Evolutionary conservation across 2,329 filamentous ascomycete genomes (phyloP).

Genomic region (Davidsoniella virescens): DNA sequence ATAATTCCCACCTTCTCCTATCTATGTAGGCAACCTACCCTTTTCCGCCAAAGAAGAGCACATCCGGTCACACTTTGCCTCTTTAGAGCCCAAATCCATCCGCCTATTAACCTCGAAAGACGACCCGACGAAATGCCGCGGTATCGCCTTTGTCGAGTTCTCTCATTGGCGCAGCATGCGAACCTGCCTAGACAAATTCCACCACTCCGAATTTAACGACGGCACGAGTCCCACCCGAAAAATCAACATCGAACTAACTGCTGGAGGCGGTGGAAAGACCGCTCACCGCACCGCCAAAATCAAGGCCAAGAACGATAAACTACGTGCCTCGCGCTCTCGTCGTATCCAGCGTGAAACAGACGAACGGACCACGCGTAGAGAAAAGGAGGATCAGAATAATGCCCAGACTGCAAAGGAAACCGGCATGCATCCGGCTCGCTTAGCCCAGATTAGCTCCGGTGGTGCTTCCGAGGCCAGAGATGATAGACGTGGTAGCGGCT

Average conservation of each 20-base stretch:
- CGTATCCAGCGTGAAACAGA: conserved; percentile 29
- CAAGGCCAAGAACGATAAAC: conserved; percentile 67
- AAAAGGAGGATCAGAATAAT: conserved; percentile 18
- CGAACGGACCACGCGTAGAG: conserved; percentile 26
- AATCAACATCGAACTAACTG: conserved; percentile 88
- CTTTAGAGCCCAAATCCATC: conserved; percentile 52
- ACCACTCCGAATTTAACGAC: conserved; percentile 63
- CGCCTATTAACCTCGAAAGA: conserved; percentile 57
- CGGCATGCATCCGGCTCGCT: conserved; percentile 36
- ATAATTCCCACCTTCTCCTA: conserved; percentile 18
- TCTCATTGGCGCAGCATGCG: conserved; percentile 76
- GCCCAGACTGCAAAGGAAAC: conserved; percentile 16
- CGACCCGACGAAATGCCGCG: conserved; percentile 47
- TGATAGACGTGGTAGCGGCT: conserved; percentile 4
- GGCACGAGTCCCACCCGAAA: conserved; percentile 41
- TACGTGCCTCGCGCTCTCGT: conserved; percentile 47
- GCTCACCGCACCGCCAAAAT: conserved; percentile 60
- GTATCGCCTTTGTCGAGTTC: conserved; percentile 83
- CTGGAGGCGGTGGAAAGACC: conserved; percentile 72
- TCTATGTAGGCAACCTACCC: conserved; percentile 59
- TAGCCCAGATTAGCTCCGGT: conserved; percentile 19
- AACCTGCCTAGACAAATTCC: conserved; percentile 78
- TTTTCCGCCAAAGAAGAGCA: conserved; percentile 59
- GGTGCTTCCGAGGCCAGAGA: not conserved
- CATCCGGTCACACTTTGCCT: conserved; percentile 60